Base-by-base conservation (phyloP, 768 basidiomycete genomes). In the Amanita thiersii region DNA sequence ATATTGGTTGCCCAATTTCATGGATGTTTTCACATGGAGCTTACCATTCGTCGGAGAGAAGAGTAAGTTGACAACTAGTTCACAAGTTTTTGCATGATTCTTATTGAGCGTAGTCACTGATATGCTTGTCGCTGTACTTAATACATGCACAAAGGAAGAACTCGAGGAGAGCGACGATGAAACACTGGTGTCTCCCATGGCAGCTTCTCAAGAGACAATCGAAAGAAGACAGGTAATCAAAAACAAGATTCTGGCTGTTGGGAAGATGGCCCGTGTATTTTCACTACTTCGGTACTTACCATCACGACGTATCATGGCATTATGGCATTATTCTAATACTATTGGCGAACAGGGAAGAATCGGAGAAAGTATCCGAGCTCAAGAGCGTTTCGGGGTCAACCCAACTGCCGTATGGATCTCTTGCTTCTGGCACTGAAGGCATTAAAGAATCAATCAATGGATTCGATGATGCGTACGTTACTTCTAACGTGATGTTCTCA, bases 1-100 rank as follows among this genome's bases (percentile, higher is more conserved):
- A 5, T 98, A 97, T 59, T 98, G 94, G 94, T 67, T 99, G 40
- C 96, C 96, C 3, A 99, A 99, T 62, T 99, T 99, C 56, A 97
- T 98, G 93, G 94, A 98, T 53, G 93, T 93, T 17, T 99, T 99
- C 58, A 97, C 96, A 0, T 99, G 96, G 96, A 88, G 85, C 69
- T 62, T 99, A 45, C 96, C 96, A 1, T 98, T 98, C 55, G 96
- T 99, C 5, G 96, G 93, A 48, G 87, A 93, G 62, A 98, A 99
- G 66, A 98, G 94, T 90, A 52, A 50, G 77, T 68, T 10, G 17
- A 37, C 26, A 26, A 11, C 29, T 24, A 5, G 10, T 40, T 15
- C 25, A 23, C 36, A 37, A 34, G 15, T 44, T 39, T 45, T 41
- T 28, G 21, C 39, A 35, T 32, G 3, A 20, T 33, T 39, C 28